These are phyloP conservation scores for Trypanosoma scelopori DNA, from an alignment of 208 protist species.

Conservation along the genomic window DNA sequence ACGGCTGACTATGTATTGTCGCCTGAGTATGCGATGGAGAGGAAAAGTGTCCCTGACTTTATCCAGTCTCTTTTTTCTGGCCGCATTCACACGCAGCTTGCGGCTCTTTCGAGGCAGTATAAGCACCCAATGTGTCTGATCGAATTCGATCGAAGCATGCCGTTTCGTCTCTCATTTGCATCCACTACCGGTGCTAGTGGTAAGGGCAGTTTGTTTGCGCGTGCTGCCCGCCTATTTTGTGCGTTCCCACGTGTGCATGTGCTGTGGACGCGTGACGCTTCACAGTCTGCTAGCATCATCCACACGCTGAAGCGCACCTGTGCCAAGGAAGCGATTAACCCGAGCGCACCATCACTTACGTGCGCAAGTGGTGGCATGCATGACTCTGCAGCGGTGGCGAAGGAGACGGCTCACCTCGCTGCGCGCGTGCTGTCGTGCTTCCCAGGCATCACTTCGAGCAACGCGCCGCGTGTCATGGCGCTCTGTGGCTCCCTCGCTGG, in stretches of 20 bases:
- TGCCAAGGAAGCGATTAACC: conserved; percentile 55
- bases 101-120: conserved; percentile 60
- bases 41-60: conserved; percentile 81
- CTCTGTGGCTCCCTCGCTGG: conserved; percentile 72
- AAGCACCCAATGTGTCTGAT: conserved; percentile 67
- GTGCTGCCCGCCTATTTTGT: conserved; percentile 55
- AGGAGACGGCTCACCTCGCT: conserved; percentile 55
- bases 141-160: conserved; percentile 63
- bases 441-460: conserved; percentile 67
- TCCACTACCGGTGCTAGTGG: background rate
- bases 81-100: conserved; percentile 73
- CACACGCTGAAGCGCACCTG: conserved; percentile 58
- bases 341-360: conserved; percentile 61
- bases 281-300: conserved; percentile 75
- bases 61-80: conserved; percentile 59
- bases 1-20: conserved; percentile 87
- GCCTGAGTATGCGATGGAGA: conserved; percentile 71
- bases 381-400: conserved; percentile 23
- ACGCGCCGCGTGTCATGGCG: conserved; percentile 64
- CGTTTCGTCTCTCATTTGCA: conserved; percentile 55
- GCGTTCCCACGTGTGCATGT: conserved; percentile 60
- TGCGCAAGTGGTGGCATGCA: conserved; percentile 32
- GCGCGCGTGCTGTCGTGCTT: conserved; percentile 71
- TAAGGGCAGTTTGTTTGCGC: conserved; percentile 44
- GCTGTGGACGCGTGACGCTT: conserved; percentile 73